Conservation (phyloP, 495 filamentous ascomycete species). For the Annulohypoxylon maeteangense region DNA sequence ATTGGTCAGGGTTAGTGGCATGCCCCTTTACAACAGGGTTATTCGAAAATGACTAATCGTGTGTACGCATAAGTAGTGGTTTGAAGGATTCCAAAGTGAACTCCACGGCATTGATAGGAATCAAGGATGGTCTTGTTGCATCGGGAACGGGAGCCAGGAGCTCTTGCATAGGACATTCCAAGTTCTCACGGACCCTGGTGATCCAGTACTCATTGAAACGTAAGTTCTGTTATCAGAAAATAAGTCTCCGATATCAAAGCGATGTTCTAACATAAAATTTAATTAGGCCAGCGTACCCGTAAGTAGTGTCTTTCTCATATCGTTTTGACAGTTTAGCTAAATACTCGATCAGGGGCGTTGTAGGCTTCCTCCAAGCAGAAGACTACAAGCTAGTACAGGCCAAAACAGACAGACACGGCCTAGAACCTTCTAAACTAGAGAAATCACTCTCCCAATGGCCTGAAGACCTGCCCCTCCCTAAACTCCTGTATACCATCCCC, state of each 20-base stretch:
- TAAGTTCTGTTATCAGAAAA: constrained; percentile 3
- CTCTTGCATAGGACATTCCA: constrained; percentile 18
- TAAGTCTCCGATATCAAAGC: background rate
- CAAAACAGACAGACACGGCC: constrained; percentile 11
- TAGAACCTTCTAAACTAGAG: constrained; percentile 10
- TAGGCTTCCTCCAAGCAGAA: constrained; percentile 20
- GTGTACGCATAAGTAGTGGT: background rate
- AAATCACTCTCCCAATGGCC: constrained; percentile 9
- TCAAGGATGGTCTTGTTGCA: constrained; percentile 5
- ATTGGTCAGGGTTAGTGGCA: background rate
- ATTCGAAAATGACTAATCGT: background rate
- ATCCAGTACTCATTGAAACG: constrained; percentile 14
- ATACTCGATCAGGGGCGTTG: background rate
- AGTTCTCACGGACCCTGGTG: constrained; percentile 15
- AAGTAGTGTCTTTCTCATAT: background rate
- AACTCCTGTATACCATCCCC: constrained; percentile 12
- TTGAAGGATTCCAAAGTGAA: constrained; percentile 9
- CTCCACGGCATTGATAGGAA: constrained; percentile 12
- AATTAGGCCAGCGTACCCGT: constrained; percentile 21
- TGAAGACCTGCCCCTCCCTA: constrained; percentile 4
- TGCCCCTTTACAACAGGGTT: background rate
- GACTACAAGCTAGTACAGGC: background rate
- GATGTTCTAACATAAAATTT: constrained; percentile 1
- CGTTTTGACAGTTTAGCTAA: background rate
- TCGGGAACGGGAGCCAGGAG: constrained; percentile 19